A percentile compares a stretch with the other conserved stretches of the same genome.
phyloP scores from a whole-genome alignment of 2,329 filamentous ascomycete genomes.

The Cladosporium phlei region DNA sequence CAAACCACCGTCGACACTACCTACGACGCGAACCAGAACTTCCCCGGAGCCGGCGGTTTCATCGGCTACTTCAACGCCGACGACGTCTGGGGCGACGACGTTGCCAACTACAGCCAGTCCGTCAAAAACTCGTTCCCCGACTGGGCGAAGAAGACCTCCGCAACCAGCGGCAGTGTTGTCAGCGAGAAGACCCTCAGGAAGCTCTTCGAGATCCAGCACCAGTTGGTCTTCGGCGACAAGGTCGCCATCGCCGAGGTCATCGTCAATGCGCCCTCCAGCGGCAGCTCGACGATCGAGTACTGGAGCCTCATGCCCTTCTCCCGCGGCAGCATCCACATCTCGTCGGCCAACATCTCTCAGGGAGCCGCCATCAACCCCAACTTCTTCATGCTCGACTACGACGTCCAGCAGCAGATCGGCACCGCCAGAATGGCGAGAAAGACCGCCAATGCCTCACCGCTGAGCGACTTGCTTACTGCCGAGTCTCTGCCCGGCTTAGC shows the following conservation, averaged over 20 bases:
- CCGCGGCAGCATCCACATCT: conserved; percentile 25
- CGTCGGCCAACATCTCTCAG: conserved; percentile 17
- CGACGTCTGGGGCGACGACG: conserved; percentile 10
- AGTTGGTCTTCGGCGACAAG: conserved; percentile 16
- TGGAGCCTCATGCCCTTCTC: conserved; percentile 21
- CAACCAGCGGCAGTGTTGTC: neutral
- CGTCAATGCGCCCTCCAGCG: conserved; percentile 39
- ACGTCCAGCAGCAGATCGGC: conserved; percentile 33
- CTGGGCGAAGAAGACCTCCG: neutral
- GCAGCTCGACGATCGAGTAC: neutral
- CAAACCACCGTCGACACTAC: conserved; percentile 17
- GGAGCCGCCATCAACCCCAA: conserved; percentile 37
- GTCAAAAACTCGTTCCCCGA: conserved; percentile 14
- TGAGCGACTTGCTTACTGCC: conserved; percentile 27
- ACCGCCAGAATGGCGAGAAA: conserved; percentile 19
- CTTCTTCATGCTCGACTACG: conserved; percentile 45
- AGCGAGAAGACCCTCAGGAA: neutral
- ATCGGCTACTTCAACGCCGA: conserved; percentile 4
- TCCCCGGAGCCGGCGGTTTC: neutral
- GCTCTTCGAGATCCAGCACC: conserved; percentile 1
- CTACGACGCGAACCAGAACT: conserved; percentile 1
- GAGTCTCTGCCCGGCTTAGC: conserved; percentile 20
- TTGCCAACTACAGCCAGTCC: conserved; percentile 13
- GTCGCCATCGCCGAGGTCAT: conserved; percentile 55
- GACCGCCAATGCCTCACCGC: conserved; percentile 39